Base-by-base conservation (phyloP, 257 asterid species). In the Primulina eburnea region DNA sequence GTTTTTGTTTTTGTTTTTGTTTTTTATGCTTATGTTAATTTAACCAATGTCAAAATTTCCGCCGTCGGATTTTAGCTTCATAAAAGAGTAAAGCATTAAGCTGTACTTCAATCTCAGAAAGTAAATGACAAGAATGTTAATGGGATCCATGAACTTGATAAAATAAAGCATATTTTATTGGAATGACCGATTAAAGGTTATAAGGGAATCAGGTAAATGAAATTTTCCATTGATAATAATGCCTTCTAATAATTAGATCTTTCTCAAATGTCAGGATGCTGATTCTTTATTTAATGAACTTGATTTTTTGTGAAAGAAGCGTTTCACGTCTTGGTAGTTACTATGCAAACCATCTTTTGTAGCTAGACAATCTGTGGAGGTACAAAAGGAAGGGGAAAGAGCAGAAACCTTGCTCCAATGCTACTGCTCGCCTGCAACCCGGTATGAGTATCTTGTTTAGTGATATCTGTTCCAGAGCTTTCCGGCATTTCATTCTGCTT, bases 321-420 rank as follows among this genome's bases (percentile, higher is more conserved):
- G 59, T 58, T 20, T 60, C 11, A 17, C 33, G 47, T 69, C 40
- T 52, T 60, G 65, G 53, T 77, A 53, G 60, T 43, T 67, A 40
- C 52, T 38, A 12, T 43, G 77, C 47, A 63, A 34, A 50, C 71
- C 52, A 16, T 69, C 21, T 75, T 9, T 55, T 83, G 84, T 78
- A 90, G 97, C 75, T 86, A 84, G 86, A 83, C 73, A 80, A 80
- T 76, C 76, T 88, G 8, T 90, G 97, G 97, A 86, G 90, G 80
- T 85, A 84, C 86, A 83, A 84, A 79, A 84, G 95, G 73, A 90
- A 85, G 84, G 64, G 82, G 72, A 87, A 83, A 79, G 96, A 86
- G 78, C 84, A 79, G 69, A 81, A 70, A 18, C 75, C 84, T 40
- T 90, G 97, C 71, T 67, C 65, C 59, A 79, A 77, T 73, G 82